Evolutionary conservation across 352 stramenopile species (phyloP).

Genomic region (Phytopythium cucurbitacearum): DNA sequence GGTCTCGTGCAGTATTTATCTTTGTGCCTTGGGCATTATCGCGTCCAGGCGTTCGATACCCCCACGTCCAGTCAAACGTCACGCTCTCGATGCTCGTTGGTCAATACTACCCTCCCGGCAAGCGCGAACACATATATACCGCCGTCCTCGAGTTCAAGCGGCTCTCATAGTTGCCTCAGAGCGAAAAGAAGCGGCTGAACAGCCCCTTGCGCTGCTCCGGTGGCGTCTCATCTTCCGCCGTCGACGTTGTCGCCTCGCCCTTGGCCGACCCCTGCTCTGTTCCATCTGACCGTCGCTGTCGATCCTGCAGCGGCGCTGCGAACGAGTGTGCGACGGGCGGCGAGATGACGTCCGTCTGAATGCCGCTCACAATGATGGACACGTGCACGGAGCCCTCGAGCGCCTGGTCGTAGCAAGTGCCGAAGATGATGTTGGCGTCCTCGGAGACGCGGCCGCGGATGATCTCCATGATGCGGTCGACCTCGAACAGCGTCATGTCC

Average conservation of each 20-base stretch:
- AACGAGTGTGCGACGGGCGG: conserved; percentile 56
- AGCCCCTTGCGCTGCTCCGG: conserved; percentile 40
- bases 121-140: too few species aligned
- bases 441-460: conserved; percentile 74
- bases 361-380: conserved; percentile 87
- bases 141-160: too few species aligned
- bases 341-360: conserved; percentile 82
- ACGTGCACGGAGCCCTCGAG: conserved; percentile 79
- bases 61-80: too few species aligned
- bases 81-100: too few species aligned
- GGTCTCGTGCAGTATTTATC: too few species aligned
- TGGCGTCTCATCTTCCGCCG: conserved; percentile 10
- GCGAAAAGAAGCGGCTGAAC: conserved; percentile 72
- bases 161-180: conserved; percentile 19
- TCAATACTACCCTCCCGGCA: too few species aligned
- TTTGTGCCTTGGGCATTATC: too few species aligned
- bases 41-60: too few species aligned
- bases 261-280: conserved; percentile 22
- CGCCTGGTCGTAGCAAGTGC: conserved; percentile 83
- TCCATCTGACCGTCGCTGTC: not conserved
- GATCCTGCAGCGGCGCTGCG: conserved; percentile 31
- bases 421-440: conserved; percentile 89
- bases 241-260: conserved; percentile 11
- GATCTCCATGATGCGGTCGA: conserved; percentile 87
- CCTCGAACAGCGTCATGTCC: conserved; percentile 93